Evolutionary conservation across 2,329 filamentous ascomycete species (phyloP).

Genomic region (Penicillium sclerotiorum): DNA sequence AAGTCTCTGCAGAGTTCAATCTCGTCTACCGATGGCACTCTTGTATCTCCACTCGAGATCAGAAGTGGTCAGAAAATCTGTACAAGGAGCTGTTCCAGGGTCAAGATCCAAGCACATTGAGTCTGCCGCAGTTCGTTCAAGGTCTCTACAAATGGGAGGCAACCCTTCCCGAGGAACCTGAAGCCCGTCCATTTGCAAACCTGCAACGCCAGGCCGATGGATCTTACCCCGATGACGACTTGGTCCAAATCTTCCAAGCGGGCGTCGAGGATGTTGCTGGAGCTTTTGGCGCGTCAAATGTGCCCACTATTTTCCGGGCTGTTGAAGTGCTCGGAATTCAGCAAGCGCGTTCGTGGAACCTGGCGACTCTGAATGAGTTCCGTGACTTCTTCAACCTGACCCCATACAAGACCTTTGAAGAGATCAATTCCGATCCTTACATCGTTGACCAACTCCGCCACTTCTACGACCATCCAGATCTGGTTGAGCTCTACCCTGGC

Average conservation of each 20-base stretch:
- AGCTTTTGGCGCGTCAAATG: conserved; percentile 61
- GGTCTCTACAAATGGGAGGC: conserved; percentile 47
- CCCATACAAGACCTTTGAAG: conserved; percentile 53
- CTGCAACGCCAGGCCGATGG: conserved; percentile 55
- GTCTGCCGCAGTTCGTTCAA: conserved; percentile 42
- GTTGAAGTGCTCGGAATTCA: conserved; percentile 67
- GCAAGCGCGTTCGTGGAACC: conserved; percentile 64
- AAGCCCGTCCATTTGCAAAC: conserved; percentile 52
- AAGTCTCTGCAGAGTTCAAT: conserved; percentile 70
- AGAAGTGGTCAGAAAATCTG: conserved; percentile 62
- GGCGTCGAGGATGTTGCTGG: conserved; percentile 65
- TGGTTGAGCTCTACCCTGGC: conserved; percentile 62
- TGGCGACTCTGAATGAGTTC: conserved; percentile 63
- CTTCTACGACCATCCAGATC: conserved; percentile 56
- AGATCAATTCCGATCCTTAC: conserved; percentile 55
- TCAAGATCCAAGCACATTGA: conserved; percentile 39
- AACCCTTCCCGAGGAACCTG: conserved; percentile 47
- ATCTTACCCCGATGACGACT: conserved; percentile 59
- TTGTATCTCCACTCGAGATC: conserved; percentile 62
- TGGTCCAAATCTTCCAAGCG: conserved; percentile 58
- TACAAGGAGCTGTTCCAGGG: conserved; percentile 53
- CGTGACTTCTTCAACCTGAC: conserved; percentile 56
- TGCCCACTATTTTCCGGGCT: conserved; percentile 60
- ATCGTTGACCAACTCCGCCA: conserved; percentile 49
- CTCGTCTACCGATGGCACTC: conserved; percentile 69